Conservation (phyloP, 208 protist species). For the Crithidia fasciculata region DNA sequence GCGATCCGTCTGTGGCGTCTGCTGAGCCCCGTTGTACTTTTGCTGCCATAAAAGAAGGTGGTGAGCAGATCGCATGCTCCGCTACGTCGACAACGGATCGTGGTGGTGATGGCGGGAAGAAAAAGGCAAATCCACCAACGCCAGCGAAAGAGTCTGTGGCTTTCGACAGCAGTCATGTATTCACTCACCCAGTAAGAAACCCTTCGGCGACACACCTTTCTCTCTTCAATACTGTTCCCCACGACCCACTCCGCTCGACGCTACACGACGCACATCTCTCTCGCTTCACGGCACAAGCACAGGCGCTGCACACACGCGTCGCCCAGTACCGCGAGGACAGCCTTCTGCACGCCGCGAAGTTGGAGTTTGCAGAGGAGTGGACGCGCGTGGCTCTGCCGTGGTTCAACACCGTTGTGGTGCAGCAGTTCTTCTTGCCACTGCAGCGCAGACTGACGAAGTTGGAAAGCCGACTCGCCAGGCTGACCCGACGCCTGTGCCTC, state of each 20-base stretch:
- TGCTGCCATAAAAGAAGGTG: no score
- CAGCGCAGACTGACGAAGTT: conserved; percentile 3
- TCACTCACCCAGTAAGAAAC: no score
- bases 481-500: conserved; percentile 22
- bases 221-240: no score
- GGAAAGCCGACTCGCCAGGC: conserved; percentile 14
- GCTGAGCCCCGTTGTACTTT: no score
- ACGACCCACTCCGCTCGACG: not conserved
- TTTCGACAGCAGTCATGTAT: no score
- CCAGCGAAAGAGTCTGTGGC: no score
- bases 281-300: not conserved
- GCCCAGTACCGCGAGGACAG: not conserved
- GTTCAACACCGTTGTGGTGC: conserved; percentile 28
- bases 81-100: no score
- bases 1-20: not conserved
- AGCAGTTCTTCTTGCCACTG: conserved; percentile 17
- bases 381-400: conserved; percentile 33
- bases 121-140: no score
- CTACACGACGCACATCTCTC: not conserved
- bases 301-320: not conserved
- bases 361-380: conserved; percentile 41
- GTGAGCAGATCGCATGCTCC: no score
- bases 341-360: conserved; percentile 25
- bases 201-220: no score
- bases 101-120: no score